Conservation (phyloP, 345 rosid genomes). For the Salix dunnii region DNA sequence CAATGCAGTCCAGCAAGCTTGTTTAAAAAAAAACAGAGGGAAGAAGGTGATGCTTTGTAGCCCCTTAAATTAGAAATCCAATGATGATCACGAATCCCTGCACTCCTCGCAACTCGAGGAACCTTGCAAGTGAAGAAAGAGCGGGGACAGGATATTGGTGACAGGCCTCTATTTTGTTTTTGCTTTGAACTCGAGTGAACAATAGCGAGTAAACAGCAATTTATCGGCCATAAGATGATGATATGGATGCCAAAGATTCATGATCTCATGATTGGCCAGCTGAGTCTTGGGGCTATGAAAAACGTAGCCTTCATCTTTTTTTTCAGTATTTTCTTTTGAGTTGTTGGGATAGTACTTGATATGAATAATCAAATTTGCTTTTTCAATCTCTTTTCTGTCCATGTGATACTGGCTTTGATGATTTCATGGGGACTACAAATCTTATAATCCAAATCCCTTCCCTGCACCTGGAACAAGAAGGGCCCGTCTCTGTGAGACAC, state of each 20-base stretch:
- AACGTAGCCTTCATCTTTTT: not conserved
- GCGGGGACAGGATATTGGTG: not conserved
- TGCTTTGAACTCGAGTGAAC: not conserved
- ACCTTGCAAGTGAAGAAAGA: slow-evolving; percentile 31
- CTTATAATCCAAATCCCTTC: slow-evolving; percentile 25
- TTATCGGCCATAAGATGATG: not conserved
- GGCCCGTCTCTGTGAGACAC: slow-evolving; percentile 21
- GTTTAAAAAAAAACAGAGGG: too few species aligned
- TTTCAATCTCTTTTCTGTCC: not conserved
- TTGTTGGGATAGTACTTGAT: not conserved
- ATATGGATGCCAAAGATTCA: not conserved
- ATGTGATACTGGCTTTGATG: slow-evolving; percentile 1
- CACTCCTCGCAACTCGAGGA: not conserved
- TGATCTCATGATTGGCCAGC: slow-evolving; percentile 1
- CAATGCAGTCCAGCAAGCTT: too few species aligned
- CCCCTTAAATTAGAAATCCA: too few species aligned
- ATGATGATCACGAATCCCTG: too few species aligned
- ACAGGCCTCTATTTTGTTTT: not conserved
- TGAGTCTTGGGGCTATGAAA: not conserved
- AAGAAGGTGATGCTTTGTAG: too few species aligned
- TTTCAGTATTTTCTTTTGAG: not conserved
- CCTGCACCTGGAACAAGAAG: slow-evolving; percentile 25
- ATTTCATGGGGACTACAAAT: slow-evolving; percentile 45
- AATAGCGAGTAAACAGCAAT: not conserved
- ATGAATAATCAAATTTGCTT: not conserved